A percentile compares a stretch with the other conserved stretches of the same genome.
Conservation (phyloP, 1,284 basidiomycete genomes). For the Rhodofomes roseus region DNA sequence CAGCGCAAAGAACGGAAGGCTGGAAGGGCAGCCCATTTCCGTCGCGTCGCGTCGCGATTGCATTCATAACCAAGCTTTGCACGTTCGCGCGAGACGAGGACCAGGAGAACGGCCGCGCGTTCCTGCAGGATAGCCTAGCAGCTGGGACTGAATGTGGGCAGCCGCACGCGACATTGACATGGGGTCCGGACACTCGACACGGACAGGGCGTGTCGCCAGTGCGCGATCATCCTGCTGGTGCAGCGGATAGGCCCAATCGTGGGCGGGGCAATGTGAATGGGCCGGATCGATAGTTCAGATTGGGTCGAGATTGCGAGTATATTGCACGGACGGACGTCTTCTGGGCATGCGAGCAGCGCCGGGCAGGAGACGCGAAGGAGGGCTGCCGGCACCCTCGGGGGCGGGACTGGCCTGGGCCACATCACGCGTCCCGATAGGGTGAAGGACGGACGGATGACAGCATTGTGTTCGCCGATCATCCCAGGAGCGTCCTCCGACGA, state of each 20-base stretch:
- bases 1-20: not conserved
- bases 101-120: not conserved
- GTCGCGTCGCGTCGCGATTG: not conserved
- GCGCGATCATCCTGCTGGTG: not conserved
- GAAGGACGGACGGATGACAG: slow-evolving; percentile 1
- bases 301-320: slow-evolving; percentile 1
- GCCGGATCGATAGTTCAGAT: slow-evolving; percentile 1
- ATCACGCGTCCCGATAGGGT: not conserved
- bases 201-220: not conserved
- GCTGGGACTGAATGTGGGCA: not conserved
- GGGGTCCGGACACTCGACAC: not conserved
- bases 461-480: not conserved
- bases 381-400: not conserved
- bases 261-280: not conserved
- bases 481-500: too few species aligned
- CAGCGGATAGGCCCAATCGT: not conserved
- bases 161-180: not conserved
- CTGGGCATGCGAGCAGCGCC: not conserved
- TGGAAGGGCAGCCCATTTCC: not conserved
- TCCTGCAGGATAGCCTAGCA: not conserved
- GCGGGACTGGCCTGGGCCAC: not conserved
- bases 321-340: not conserved
- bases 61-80: not conserved
- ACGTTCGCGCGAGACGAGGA: not conserved
- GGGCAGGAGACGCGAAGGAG: not conserved